phyloP scores from a whole-genome alignment of 495 filamentous ascomycete genomes.

The Penicillium diatomitis region DNA sequence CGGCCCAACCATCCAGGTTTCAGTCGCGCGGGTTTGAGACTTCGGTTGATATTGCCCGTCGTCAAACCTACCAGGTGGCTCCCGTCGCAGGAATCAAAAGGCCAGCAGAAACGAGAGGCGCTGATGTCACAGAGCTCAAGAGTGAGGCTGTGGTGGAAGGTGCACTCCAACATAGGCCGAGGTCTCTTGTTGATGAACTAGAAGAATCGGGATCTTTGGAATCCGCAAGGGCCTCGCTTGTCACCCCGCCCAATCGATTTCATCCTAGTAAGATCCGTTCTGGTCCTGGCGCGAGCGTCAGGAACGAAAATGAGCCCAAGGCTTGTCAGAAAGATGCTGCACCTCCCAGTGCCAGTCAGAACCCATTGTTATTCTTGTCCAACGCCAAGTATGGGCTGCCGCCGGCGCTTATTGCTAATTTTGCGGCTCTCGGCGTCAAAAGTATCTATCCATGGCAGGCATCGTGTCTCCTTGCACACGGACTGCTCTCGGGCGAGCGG shows the following conservation, averaged over 20 bases:
- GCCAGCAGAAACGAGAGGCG: conserved; percentile 7
- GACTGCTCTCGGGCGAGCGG: conserved; percentile 53
- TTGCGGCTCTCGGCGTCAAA: conserved; percentile 53
- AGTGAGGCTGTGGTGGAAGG: not conserved
- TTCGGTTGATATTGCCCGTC: conserved; percentile 36
- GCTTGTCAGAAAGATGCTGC: conserved; percentile 29
- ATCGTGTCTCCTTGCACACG: conserved; percentile 62
- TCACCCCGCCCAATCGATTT: conserved; percentile 21
- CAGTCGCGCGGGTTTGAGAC: conserved; percentile 38
- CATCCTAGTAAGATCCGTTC: conserved; percentile 30
- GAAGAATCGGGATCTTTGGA: conserved; percentile 16
- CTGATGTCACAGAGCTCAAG: not conserved
- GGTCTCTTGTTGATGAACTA: conserved; percentile 6
- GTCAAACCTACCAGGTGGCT: conserved; percentile 27
- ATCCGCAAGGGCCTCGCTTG: conserved; percentile 17
- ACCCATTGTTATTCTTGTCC: conserved; percentile 53
- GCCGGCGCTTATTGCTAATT: conserved; percentile 50
- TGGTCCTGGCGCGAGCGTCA: conserved; percentile 16
- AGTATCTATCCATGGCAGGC: conserved; percentile 78
- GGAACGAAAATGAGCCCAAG: conserved; percentile 31
- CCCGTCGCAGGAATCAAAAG: conserved; percentile 37
- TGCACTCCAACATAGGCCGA: not conserved
- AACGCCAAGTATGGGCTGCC: conserved; percentile 60
- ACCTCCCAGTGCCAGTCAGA: conserved; percentile 41
- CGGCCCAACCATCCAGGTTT: conserved; percentile 15